phyloP scores from a whole-genome alignment of 2,329 filamentous ascomycete species.

The Leptographium lundbergii region DNA sequence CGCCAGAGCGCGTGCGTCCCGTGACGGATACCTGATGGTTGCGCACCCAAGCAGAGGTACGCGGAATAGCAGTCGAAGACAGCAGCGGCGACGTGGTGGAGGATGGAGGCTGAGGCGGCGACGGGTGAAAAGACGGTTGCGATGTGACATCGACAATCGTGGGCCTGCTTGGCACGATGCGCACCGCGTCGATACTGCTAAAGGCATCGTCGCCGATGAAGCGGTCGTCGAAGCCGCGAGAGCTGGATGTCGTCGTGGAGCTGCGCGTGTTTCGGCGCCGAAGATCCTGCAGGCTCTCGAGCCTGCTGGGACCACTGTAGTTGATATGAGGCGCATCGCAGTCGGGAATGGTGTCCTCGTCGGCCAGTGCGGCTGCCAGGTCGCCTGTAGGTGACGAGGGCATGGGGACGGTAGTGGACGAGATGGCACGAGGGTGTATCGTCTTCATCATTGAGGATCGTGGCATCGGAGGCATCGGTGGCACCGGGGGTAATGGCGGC shows the following conservation, averaged over 20 bases:
- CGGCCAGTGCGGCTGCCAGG: not conserved
- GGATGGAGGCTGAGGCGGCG: not conserved
- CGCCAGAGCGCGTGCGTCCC: not conserved
- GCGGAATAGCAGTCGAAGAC: conserved; percentile 3
- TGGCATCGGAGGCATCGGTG: conserved; percentile 1
- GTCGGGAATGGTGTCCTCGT: conserved; percentile 2
- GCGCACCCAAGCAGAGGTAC: conserved; percentile 12
- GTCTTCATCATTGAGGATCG: conserved; percentile 5
- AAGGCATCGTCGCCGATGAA: not conserved
- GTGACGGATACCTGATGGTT: conserved; percentile 4
- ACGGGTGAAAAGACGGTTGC: too few relatives aligned
- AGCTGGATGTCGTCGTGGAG: conserved; percentile 5
- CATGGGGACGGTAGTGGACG: not conserved
- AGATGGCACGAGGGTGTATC: not conserved
- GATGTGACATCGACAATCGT: not conserved
- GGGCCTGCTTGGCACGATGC: not conserved
- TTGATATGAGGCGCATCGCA: not conserved
- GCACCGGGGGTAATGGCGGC: conserved; percentile 15
- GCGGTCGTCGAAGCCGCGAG: not conserved
- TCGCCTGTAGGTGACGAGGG: not conserved
- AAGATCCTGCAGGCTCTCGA: not conserved
- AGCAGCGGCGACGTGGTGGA: not conserved
- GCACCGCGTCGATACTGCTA: not conserved
- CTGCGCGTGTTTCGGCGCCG: conserved; percentile 8
- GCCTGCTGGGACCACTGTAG: not conserved